These are phyloP conservation scores for Talaromyces trachyspermus DNA, from an alignment of 495 filamentous ascomycete species.

Conservation along the genomic window DNA sequence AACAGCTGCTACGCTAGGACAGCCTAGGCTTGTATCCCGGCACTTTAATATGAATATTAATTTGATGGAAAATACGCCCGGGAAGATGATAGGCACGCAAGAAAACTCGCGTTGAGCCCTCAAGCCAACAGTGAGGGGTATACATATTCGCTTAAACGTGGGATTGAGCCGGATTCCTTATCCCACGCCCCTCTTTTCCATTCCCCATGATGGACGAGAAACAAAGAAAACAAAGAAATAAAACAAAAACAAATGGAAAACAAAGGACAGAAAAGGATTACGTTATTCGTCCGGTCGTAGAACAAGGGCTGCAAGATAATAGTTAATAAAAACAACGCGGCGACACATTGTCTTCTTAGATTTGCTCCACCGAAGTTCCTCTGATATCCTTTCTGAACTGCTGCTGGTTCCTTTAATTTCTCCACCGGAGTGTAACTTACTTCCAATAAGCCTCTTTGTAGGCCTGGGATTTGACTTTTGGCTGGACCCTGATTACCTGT, in stretches of 20 bases:
- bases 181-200: background rate
- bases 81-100: background rate
- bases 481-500: too few species aligned
- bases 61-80: constrained; percentile 6
- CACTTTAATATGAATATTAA: background rate
- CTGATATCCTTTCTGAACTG: too few species aligned
- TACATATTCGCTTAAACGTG: background rate
- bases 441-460: too few species aligned
- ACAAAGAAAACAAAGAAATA: constrained; percentile 3
- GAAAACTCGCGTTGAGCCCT: background rate
- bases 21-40: background rate
- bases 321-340: too few species aligned
- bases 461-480: too few species aligned
- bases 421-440: too few species aligned
- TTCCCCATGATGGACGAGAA: background rate
- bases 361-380: too few species aligned
- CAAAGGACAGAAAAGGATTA: too few species aligned
- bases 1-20: background rate
- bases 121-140: constrained; percentile 5
- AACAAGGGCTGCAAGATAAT: too few species aligned
- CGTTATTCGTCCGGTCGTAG: too few species aligned
- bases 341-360: too few species aligned
- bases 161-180: background rate
- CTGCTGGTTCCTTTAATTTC: too few species aligned
- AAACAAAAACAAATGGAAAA: background rate